Base-by-base conservation (phyloP, 495 filamentous ascomycete genomes). In the Choiromyces venosus region DNA sequence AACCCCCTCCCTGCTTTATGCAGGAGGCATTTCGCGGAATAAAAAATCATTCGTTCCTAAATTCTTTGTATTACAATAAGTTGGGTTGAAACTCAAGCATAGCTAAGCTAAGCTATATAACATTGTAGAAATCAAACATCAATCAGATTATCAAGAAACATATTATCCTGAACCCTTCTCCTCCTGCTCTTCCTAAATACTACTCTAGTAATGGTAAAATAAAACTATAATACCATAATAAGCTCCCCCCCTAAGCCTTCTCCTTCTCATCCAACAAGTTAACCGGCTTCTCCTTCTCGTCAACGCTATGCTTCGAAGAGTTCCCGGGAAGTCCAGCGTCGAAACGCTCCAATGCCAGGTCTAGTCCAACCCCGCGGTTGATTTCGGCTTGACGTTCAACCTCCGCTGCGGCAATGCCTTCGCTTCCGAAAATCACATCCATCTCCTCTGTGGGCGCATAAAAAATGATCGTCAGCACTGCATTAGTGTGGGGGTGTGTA, bases 371-470 rank as follows among this genome's bases (percentile, higher is more conserved):
- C 80, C 92, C 90, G 68, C 84, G 83, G 80, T 92, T 90, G 80
- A 93, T 91, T 76, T 89, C 89, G 40, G 86, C 87, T 85, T 92
- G 92, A 38, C 89, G 85, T 82, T 91, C 87, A 67, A 89, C 88
- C 76, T 93, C 91, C 71, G 90, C 89, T 40, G 89, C 86, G 0
- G 90, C 90, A 16, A 87, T 87, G 14, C 89, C 89, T 69, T 89
- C 88, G 44, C 87, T 89, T 40, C 91, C 91, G 80, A 94, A 94
- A 67, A 93, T 86, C 71, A 91, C 85, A 75, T 94, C 92, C 90
- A 88, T 87, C 78, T 87, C 83, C 79, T 83, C 83, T 74, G 77
- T 76, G 66, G 80, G 72, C 46, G 35, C 52, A 73, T 25, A 19
- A 36, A n/a, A 8, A 36, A n/a, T 29, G 37, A 46, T 40, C 29